phyloP scores from a whole-genome alignment of 805 yeast species.

The Sugiyamaella boreocaroliniensis region DNA sequence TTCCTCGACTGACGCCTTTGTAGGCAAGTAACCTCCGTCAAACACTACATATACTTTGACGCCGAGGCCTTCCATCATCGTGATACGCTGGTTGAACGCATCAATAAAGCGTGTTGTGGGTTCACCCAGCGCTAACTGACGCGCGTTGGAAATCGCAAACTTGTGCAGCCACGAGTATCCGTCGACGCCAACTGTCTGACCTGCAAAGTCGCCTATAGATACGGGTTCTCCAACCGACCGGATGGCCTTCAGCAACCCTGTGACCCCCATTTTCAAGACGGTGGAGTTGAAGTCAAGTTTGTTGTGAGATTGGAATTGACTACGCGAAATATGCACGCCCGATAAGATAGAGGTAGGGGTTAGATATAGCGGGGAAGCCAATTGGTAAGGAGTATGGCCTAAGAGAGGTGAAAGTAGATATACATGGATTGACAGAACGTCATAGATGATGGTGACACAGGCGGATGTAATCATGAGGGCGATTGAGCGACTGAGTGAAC shows the following conservation, averaged over 20 bases:
- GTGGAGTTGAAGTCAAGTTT: neutral
- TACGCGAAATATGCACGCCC: neutral
- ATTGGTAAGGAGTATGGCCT: neutral
- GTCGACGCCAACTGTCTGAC: slow-evolving; percentile 83
- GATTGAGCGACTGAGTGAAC: no score
- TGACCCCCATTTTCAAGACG: slow-evolving; percentile 26
- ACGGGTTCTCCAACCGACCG: slow-evolving; percentile 63
- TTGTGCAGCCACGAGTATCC: slow-evolving; percentile 96
- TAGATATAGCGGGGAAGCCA: neutral
- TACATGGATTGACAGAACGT: no score
- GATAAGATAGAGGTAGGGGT: neutral
- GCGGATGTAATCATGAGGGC: no score
- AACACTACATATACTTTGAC: slow-evolving; percentile 83
- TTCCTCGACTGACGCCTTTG: slow-evolving; percentile 65
- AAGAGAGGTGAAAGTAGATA: neutral
- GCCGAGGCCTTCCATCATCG: slow-evolving; percentile 58
- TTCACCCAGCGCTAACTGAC: slow-evolving; percentile 62
- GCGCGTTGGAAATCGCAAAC: slow-evolving; percentile 75
- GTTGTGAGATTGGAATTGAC: neutral
- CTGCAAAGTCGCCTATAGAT: slow-evolving; percentile 54
- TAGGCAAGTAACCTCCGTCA: slow-evolving; percentile 84
- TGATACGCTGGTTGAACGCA: slow-evolving; percentile 59
- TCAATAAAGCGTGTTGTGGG: slow-evolving; percentile 58
- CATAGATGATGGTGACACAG: no score
- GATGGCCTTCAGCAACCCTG: slow-evolving; percentile 73